These are phyloP conservation scores for Acanthamoeba divionensis DNA, from an alignment of 208 protist species.

Conservation along the genomic window DNA sequence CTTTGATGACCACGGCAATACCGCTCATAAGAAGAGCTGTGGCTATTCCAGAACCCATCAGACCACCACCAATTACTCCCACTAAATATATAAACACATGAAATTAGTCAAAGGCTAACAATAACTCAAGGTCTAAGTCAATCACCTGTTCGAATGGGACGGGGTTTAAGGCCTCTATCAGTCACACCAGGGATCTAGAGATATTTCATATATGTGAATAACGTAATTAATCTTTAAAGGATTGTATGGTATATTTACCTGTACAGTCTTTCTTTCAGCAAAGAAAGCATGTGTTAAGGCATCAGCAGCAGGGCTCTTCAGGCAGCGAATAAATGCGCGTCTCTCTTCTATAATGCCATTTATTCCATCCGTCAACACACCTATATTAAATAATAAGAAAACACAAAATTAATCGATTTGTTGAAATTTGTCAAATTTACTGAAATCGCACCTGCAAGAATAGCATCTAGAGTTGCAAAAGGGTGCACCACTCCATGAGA, in stretches of 20 bases:
- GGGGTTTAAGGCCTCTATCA: background rate
- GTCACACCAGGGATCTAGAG: background rate
- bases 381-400: background rate
- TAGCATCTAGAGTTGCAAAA: background rate
- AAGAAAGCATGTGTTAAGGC: constrained; percentile 84
- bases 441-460: background rate
- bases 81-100: no score
- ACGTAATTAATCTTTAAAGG: no score
- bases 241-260: no score
- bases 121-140: background rate
- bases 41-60: constrained; percentile 83
- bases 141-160: background rate
- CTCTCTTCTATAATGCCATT: constrained; percentile 72
- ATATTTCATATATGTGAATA: no score
- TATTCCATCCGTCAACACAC: background rate
- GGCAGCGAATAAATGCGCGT: constrained; percentile 71
- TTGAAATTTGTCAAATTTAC: no score
- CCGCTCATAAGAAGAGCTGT: constrained; percentile 76
- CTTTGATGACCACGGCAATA: constrained; percentile 81
- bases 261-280: constrained; percentile 65
- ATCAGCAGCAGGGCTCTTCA: constrained; percentile 68
- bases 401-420: no score
- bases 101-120: background rate
- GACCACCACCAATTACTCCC: constrained; percentile 84
- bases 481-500: background rate